phyloP scores from a whole-genome alignment of 2,329 filamentous ascomycete genomes.

The Hypoxylon sp. region DNA sequence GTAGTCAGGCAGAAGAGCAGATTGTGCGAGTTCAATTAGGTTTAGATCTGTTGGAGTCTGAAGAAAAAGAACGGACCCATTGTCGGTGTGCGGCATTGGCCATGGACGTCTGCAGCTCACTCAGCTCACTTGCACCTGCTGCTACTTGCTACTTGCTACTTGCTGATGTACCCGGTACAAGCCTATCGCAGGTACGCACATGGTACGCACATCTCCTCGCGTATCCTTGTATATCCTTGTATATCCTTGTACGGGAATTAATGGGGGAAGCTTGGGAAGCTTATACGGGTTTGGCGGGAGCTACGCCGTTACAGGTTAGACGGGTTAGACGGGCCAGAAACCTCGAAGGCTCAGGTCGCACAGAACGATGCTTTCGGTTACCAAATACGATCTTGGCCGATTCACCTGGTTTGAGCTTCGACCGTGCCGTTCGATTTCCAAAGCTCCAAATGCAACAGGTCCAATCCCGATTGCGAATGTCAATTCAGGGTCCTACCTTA shows the following conservation, averaged over 20 bases:
- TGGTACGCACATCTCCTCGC: neutral
- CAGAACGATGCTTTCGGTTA: slow-evolving; percentile 20
- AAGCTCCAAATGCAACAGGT: slow-evolving; percentile 19
- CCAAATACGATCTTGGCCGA: slow-evolving; percentile 23
- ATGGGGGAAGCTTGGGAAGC: slow-evolving; percentile 17
- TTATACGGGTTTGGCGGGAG: slow-evolving; percentile 4
- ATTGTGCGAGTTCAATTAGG: slow-evolving; percentile 33
- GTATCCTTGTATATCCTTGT: slow-evolving; percentile 4
- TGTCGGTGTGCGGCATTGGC: slow-evolving; percentile 35
- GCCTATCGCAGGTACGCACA: neutral
- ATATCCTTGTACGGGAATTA: slow-evolving; percentile 7
- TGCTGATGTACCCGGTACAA: slow-evolving; percentile 16
- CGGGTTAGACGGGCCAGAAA: slow-evolving; percentile 16
- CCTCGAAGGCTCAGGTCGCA: slow-evolving; percentile 20
- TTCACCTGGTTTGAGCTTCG: neutral
- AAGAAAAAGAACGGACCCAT: slow-evolving; percentile 35
- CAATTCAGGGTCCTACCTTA: slow-evolving; percentile 40
- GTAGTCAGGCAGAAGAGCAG: slow-evolving; percentile 14
- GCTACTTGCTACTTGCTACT: slow-evolving; percentile 4
- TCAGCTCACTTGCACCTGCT: slow-evolving; percentile 29
- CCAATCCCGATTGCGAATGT: slow-evolving; percentile 17
- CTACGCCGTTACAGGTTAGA: neutral
- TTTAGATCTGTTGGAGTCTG: slow-evolving; percentile 30
- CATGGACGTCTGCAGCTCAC: slow-evolving; percentile 13
- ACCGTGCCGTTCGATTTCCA: neutral